Evolutionary conservation across 1,139 yeast genomes (phyloP), one percentile per base, ranked within the genome.

Genomic region (Yamadazyma aaseri): DNA sequence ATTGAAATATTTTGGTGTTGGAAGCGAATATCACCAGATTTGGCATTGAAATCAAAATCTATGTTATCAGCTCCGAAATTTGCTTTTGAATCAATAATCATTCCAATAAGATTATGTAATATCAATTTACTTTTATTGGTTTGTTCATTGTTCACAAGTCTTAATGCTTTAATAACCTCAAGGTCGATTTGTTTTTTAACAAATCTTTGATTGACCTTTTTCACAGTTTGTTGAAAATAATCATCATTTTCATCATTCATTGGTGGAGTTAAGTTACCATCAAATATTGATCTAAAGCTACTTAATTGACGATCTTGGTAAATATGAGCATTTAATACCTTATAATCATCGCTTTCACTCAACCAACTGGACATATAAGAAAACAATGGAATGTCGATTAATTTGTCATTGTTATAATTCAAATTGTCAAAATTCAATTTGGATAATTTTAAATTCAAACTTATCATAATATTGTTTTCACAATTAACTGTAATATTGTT

Each of bases 331-430:
- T 42, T 39, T 28, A 46, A 38, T 2, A 46, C 49, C 22, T 40
- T 46, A 28, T 45, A 46, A 25, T 46, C 50, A 31, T 46, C 49
- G 28, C 42, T 44, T 28, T 45, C 50, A 33, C 36, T 38, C 20
- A 46, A 35, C 49, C 50, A 45, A 17, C 40, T 40, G 14, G 48
- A 20, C 46, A 44, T 42, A 17, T 40, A 46, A 7, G 46, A 39
- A 20, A 46, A 37, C 24, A 46, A 33, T 12, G 50, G 50, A 28
- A 46, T 32, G 15, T 46, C 49, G 24, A 44, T 29, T 12, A 23
- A 23, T 29, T 33, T 42, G 13, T 45, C 47, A 24, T 40, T 24
- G 17, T 27, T 33, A 17, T 38, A 34, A 23, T 37, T 32, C 31
- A 39, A 39, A 31, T 34, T 44, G 24, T 45, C 47, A 31, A 39